These are phyloP conservation scores for Trichosporon coremiiforme DNA, from an alignment of 1,284 basidiomycete species.

Conservation along the genomic window DNA sequence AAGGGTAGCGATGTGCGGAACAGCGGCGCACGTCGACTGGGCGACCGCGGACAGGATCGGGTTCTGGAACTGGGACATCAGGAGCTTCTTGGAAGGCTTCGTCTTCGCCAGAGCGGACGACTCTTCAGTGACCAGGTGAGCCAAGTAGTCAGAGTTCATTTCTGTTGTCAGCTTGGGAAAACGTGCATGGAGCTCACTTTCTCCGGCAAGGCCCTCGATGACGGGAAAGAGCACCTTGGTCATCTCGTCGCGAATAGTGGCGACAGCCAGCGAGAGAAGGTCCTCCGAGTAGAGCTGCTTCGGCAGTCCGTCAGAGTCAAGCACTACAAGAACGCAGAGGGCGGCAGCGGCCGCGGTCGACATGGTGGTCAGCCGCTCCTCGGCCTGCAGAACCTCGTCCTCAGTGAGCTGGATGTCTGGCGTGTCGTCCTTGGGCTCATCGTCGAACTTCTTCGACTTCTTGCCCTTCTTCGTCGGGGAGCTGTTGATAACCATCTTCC, in stretches of 20 bases:
- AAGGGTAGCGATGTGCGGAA: constrained; percentile 55
- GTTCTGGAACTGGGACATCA: constrained; percentile 47
- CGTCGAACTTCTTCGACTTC: constrained; percentile 47
- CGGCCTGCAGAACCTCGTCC: constrained; percentile 62
- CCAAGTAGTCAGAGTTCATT: constrained; percentile 60
- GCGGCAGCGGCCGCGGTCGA: constrained; percentile 74
- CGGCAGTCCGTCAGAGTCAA: constrained; percentile 74
- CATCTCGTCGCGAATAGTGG: constrained; percentile 75
- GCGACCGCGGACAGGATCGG: constrained; percentile 64
- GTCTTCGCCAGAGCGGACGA: constrained; percentile 49
- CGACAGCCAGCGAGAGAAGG: constrained; percentile 75
- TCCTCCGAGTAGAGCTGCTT: constrained; percentile 95
- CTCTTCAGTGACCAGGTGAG: constrained; percentile 61
- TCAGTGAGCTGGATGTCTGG: constrained; percentile 54
- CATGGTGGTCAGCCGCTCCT: constrained; percentile 62
- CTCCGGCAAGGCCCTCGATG: constrained; percentile 68
- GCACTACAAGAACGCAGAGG: constrained; percentile 74
- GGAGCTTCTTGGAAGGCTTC: constrained; percentile 24
- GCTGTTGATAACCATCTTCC: constrained; percentile 26
- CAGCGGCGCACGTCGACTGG: constrained; percentile 64
- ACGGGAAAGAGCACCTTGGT: constrained; percentile 81
- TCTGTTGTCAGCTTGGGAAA: constrained; percentile 31
- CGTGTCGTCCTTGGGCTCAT: constrained; percentile 26
- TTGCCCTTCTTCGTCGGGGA: constrained; percentile 59
- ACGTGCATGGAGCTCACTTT: constrained; percentile 38